Conservation (phyloP, 805 yeast genomes). For the Saccharomycopsis lassenensis region DNA sequence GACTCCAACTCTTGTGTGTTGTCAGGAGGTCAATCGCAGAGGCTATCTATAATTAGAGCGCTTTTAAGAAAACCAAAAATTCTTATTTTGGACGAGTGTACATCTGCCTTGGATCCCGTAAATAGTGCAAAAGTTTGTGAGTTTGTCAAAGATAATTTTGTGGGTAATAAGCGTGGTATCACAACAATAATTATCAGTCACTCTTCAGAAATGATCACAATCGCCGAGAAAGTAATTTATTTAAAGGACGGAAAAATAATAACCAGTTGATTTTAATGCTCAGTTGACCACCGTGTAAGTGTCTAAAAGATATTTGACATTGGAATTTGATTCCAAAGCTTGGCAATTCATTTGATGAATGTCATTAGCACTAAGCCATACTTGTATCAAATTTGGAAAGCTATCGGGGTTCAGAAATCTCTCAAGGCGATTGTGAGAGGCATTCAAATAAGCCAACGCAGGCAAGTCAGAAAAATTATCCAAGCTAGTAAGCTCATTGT, state of each 20-base stretch:
- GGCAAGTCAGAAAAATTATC: too few relatives aligned
- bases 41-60: constrained; percentile 79
- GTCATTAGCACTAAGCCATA: too few relatives aligned
- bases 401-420: too few relatives aligned
- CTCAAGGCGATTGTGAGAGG: too few relatives aligned
- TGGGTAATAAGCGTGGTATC: constrained; percentile 27
- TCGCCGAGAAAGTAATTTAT: constrained; percentile 40
- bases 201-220: constrained; percentile 50
- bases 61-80: constrained; percentile 61
- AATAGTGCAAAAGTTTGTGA: constrained; percentile 41
- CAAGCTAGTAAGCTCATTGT: too few relatives aligned
- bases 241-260: constrained; percentile 36
- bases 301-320: too few relatives aligned
- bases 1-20: constrained; percentile 28
- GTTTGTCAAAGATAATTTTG: constrained; percentile 31
- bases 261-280: too few relatives aligned
- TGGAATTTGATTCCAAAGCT: too few relatives aligned
- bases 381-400: too few relatives aligned
- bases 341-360: too few relatives aligned
- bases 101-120: constrained; percentile 72
- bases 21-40: constrained; percentile 88
- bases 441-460: too few relatives aligned
- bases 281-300: too few relatives aligned
- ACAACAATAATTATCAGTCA: constrained; percentile 65
- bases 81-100: constrained; percentile 72